Evolutionary conservation across 371 early-diverging fungal species (phyloP), one percentile per base, ranked within the genome.

Genomic region (Saksenaea vasiformis): DNA sequence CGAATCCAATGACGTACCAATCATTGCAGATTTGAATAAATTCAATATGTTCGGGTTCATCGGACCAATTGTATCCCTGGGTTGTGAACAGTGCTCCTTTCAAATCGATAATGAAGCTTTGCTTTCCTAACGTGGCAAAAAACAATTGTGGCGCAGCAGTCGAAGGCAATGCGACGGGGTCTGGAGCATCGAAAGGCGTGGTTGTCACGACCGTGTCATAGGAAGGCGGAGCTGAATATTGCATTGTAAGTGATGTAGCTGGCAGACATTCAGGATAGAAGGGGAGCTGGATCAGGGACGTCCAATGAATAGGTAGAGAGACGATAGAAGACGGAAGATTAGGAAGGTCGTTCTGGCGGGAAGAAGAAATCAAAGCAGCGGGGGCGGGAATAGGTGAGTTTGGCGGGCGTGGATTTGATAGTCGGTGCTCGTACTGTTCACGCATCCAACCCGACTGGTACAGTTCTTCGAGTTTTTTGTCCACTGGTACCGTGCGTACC

Each of bases 231-330:
- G 71, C 72, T 0, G 75, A 71, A 27, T 69, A 81, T 9, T 76
- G 72, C 3, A 69, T 73, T 0, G 78, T 81, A 3, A 81, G 61
- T 0, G 72, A 70, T 2, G 70, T 74, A 0, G 74, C 66, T 10
- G 77, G 76, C 2, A 81, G 57, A n/a, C 55, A 35, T 28, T 73
- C 74, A 10, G 82, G 82, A 54, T 76, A 78, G 58, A 78, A 81
- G 0, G 82, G 82, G 0, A 81, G 64, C 31, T 81, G 82, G 11
- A 70, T 56, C n/a, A 81, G 44, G 3, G 74, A 78, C 0, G 74
- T 77, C 82, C 82, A 81, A 39, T 70, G 77, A 9, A 81, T 66
- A 1, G 71, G 68, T 19, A 71, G 66, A 9, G 66, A 47, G 1
- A 56, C 24, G 2, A 61, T 56, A 1, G 65, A 51, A 13, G 54